Percentiles rank a stretch among this genome's conserved stretches.
Evolutionary conservation across 208 protist genomes (phyloP).

Genomic region (Leishmania amazonensis): DNA sequence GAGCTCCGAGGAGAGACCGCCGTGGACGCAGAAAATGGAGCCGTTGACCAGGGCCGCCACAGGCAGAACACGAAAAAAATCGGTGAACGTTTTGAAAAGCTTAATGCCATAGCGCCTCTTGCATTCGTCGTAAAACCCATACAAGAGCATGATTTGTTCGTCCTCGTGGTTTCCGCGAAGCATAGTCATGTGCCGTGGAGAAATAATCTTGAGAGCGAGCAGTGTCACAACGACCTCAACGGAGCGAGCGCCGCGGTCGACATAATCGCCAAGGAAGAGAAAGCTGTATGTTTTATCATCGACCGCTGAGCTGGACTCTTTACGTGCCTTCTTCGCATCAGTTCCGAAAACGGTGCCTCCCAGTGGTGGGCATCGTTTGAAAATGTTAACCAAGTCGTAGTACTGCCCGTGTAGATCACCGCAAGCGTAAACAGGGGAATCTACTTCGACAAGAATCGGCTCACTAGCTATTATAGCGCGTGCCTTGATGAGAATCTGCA

Average conservation of each 20-base stretch:
- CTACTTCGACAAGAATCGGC: slow-evolving; percentile 65
- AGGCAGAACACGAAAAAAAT: slow-evolving; percentile 98
- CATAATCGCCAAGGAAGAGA: slow-evolving; percentile 94
- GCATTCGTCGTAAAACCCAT: slow-evolving; percentile 99
- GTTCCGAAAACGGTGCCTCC: slow-evolving; percentile 42
- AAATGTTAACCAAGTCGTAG: slow-evolving; percentile 98
- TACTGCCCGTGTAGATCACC: slow-evolving; percentile 99
- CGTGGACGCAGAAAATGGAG: slow-evolving; percentile 99
- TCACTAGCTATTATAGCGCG: slow-evolving; percentile 66
- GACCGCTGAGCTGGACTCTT: background rate
- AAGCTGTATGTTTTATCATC: slow-evolving; percentile 92
- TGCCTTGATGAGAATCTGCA: slow-evolving; percentile 62
- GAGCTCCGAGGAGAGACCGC: slow-evolving; percentile 96
- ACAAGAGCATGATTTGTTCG: slow-evolving; percentile 98
- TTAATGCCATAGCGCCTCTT: slow-evolving; percentile 97
- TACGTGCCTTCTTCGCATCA: slow-evolving; percentile 20
- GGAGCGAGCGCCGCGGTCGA: slow-evolving; percentile 97
- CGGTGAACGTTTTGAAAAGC: slow-evolving; percentile 99
- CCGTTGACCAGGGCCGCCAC: slow-evolving; percentile 98
- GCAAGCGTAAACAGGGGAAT: slow-evolving; percentile 95
- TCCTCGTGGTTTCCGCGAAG: slow-evolving; percentile 99
- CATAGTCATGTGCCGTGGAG: slow-evolving; percentile 97
- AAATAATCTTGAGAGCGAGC: slow-evolving; percentile 97
- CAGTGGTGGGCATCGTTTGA: slow-evolving; percentile 77
- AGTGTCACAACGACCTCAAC: slow-evolving; percentile 95